A percentile compares a stretch with the other conserved stretches of the same genome.
Evolutionary conservation across 2,329 filamentous ascomycete species (phyloP).

Genomic region (Trichophyton benhamiae): DNA sequence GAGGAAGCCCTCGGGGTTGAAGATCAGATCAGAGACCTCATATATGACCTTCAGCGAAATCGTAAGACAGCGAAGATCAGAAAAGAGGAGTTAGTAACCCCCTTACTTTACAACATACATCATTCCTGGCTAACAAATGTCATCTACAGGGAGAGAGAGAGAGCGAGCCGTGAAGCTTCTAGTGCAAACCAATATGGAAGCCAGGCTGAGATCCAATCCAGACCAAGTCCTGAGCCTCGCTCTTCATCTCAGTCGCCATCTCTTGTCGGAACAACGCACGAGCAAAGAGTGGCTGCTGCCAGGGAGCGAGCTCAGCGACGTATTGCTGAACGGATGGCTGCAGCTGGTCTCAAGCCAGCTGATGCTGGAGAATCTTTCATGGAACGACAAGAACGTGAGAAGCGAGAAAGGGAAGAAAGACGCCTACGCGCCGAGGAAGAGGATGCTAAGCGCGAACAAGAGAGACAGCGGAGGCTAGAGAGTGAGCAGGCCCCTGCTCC

Average conservation of each 20-base stretch:
- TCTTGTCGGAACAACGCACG: constrained; percentile 73
- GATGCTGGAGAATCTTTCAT: constrained; percentile 70
- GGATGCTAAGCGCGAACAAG: constrained; percentile 74
- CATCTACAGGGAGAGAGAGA: constrained; percentile 7
- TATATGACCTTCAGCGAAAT: constrained; percentile 84
- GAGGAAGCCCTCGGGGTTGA: constrained; percentile 93
- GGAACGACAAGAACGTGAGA: constrained; percentile 80
- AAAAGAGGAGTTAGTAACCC: constrained; percentile 43
- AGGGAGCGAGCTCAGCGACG: constrained; percentile 94
- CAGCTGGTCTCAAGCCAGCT: constrained; percentile 73
- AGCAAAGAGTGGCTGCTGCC: constrained; percentile 90
- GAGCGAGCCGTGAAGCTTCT: constrained; percentile 1
- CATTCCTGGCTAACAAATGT: not conserved
- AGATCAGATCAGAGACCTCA: constrained; percentile 93
- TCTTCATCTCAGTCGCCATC: constrained; percentile 53
- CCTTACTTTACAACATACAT: too few relatives aligned
- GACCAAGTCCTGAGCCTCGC: constrained; percentile 37
- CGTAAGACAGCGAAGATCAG: constrained; percentile 63
- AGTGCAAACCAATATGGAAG: constrained; percentile 42
- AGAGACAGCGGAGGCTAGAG: constrained; percentile 69
- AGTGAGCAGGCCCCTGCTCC: constrained; percentile 59
- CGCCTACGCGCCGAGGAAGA: constrained; percentile 86
- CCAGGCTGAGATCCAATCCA: constrained; percentile 29
- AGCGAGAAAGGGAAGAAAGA: constrained; percentile 74
- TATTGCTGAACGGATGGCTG: constrained; percentile 91